These are phyloP conservation scores for Acanthamoeba lenticulata DNA, from an alignment of 208 protist species.

Conservation along the genomic window DNA sequence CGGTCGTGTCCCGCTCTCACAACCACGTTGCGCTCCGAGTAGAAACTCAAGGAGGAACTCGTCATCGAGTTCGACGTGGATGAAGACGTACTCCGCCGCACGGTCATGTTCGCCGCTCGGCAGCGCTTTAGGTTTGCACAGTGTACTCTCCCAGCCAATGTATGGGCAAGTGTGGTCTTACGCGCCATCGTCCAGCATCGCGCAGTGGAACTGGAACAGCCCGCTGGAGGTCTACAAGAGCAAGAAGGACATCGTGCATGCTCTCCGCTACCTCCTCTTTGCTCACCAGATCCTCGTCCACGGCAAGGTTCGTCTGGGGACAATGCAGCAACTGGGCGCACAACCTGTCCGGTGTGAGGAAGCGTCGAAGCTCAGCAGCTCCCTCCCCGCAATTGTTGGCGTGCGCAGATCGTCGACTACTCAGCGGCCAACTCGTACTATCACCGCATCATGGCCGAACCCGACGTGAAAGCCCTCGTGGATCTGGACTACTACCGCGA, in stretches of 20 bases:
- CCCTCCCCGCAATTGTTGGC: background rate
- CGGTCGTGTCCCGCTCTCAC: background rate
- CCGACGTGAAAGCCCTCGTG: background rate
- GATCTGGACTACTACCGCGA: constrained; percentile 3
- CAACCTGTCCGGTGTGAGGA: no score
- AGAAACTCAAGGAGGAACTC: constrained; percentile 38
- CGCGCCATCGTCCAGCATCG: background rate
- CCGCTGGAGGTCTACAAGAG: background rate
- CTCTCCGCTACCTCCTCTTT: background rate
- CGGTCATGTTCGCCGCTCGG: constrained; percentile 33
- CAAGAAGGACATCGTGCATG: constrained; percentile 16
- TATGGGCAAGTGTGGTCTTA: background rate
- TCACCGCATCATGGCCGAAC: constrained; percentile 12
- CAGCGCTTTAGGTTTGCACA: background rate
- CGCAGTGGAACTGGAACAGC: background rate
- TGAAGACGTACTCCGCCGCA: background rate
- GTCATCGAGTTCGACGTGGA: background rate
- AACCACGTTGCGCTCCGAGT: background rate
- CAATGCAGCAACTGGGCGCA: no score
- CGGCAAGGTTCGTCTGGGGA: background rate
- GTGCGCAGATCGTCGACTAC: background rate
- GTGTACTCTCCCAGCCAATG: background rate
- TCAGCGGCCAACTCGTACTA: background rate
- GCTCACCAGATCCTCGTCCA: background rate
- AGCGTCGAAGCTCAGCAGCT: background rate